Conservation (phyloP, 805 yeast genomes). For the Alloascoidea hylecoeti region DNA sequence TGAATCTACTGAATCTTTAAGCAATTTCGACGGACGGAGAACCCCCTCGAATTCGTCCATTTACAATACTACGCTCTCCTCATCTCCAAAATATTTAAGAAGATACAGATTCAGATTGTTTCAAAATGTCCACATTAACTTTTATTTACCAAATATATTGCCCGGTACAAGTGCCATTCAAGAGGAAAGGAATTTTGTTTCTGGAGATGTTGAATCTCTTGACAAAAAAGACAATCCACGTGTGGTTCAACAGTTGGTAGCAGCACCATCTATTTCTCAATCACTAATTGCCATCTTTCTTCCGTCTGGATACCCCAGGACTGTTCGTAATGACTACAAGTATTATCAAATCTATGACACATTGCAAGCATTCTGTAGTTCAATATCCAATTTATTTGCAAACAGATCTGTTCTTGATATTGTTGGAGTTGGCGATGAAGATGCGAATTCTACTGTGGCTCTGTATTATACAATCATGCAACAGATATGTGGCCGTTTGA, state of each 20-base stretch:
- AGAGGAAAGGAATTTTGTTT: not conserved
- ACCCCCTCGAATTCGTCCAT: too few species aligned
- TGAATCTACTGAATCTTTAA: not conserved
- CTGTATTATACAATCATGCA: constrained; percentile 19
- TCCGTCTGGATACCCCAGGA: constrained; percentile 21
- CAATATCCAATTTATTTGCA: constrained; percentile 18
- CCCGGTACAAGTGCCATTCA: not conserved
- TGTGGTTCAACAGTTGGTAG: too few species aligned
- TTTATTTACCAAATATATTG: not conserved
- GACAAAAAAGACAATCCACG: not conserved
- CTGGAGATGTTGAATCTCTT: not conserved
- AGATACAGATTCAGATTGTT: not conserved
- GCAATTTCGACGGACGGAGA: too few species aligned
- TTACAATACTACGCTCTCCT: not conserved
- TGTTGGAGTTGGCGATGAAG: constrained; percentile 21
- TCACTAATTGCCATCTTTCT: constrained; percentile 16
- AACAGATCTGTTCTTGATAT: constrained; percentile 19
- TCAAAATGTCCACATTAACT: not conserved
- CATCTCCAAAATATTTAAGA: not conserved
- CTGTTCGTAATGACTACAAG: constrained; percentile 17
- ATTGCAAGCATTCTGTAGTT: constrained; percentile 19
- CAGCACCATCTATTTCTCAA: constrained; percentile 4
- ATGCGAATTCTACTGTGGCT: constrained; percentile 21
- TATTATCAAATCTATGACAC: constrained; percentile 21
- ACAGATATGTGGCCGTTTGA: constrained; percentile 20